Base-by-base conservation (phyloP, 345 rosid species). In the Hibiscus mutabilis region DNA sequence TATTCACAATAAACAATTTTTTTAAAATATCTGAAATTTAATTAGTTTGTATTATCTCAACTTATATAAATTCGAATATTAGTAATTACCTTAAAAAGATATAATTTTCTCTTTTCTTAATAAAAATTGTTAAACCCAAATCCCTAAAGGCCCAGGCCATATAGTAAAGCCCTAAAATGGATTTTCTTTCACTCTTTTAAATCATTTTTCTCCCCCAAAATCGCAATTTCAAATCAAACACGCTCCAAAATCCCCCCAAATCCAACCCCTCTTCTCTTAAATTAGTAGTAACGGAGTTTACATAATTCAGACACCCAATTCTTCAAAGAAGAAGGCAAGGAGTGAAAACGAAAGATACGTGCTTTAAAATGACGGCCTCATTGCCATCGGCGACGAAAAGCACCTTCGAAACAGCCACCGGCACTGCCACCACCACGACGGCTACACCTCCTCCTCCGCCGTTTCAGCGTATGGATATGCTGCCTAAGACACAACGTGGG, bases 401-500 rank as follows among this genome's bases (percentile, higher is more conserved):
- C 77, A 70, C 73, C 42, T 68, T 69, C 70, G 84, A 84, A 3
- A 58, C 55, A 12, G 22, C 72, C 53, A 57, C 14, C 8, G 6
- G 18, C 2, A 70, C 65, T 0, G 13, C 61, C 7, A 40, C 22
- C 14, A 55, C 61, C 4, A 21, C 52, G 3, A 47, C 53, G 13
- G 35, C 62, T 56, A 73, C 49, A 33, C 71, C 66, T 60, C 25
- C 70, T 66, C 24, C 42, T 10, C n/a, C 44, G n/a, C 59, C 70
- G 47, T 25, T 73, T 65, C 75, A 59, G 61, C 84, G 82, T 18
- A 24, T 75, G 62, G 84, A 79, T 46, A 76, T 84, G 6, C 64
- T 14, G 64, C 89, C 88, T 16, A 90, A 83, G 82, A 90, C 91
- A 37, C 96, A 88, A 65, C 99, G 99, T 42, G 98, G 98, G 22